Evolutionary conservation across 2,329 filamentous ascomycete species (phyloP).

Genomic region (Leptographium galeiforme): DNA sequence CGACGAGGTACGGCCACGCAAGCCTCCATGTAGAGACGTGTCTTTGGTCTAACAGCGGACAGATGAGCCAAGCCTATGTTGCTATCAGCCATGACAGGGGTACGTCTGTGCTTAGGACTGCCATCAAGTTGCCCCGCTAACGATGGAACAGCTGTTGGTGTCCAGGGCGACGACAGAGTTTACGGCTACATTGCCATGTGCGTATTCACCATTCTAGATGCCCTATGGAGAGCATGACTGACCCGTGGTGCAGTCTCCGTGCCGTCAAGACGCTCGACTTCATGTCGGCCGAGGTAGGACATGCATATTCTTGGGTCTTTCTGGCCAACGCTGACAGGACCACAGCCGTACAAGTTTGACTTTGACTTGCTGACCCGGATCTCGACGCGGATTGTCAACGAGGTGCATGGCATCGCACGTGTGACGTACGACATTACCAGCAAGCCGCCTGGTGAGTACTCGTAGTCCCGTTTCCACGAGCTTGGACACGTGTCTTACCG

Average conservation of each 20-base stretch:
- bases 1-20: conserved; percentile 28
- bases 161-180: not conserved
- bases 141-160: not conserved
- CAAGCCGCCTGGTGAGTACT: conserved; percentile 36
- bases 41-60: not conserved
- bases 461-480: no score
- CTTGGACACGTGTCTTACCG: no score
- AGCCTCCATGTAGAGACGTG: no score
- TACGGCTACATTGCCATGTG: not conserved
- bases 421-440: conserved; percentile 54
- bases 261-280: not conserved
- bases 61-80: not conserved
- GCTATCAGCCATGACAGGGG: not conserved
- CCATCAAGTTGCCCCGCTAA: not conserved
- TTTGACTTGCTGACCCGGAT: conserved; percentile 53
- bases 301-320: no score
- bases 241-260: not conserved
- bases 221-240: not conserved
- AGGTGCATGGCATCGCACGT: conserved; percentile 58
- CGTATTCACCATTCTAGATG: not conserved
- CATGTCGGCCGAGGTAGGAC: not conserved
- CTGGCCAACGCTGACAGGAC: not conserved
- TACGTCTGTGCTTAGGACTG: not conserved
- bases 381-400: conserved; percentile 57
- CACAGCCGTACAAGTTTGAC: conserved; percentile 49